Percentiles rank a stretch among this genome's conserved stretches.
Evolutionary conservation across 495 filamentous ascomycete genomes (phyloP).

Genomic region (Hypoxylon subgilvum): DNA sequence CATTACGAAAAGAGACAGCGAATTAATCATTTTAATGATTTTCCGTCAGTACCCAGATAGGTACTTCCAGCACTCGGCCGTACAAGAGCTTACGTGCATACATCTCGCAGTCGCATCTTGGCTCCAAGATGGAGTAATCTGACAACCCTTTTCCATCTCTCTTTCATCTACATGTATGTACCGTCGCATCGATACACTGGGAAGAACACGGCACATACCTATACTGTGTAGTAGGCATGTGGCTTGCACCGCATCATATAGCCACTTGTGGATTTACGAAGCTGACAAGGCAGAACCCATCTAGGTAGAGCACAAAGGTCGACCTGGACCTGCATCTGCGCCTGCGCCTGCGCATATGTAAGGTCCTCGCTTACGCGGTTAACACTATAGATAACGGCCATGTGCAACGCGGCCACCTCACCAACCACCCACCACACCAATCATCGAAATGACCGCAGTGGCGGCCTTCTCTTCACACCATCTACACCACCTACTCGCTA

Average conservation of each 20-base stretch:
- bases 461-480: no score
- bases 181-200: neutral
- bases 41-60: neutral
- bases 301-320: no score
- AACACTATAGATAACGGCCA: neutral
- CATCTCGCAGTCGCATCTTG: neutral
- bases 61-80: neutral
- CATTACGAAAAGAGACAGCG: no score
- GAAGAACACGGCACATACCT: neutral
- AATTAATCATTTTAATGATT: neutral
- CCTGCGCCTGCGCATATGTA: neutral
- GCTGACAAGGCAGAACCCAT: no score
- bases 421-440: neutral
- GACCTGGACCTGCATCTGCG: no score
- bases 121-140: neutral
- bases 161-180: neutral
- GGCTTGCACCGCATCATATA: neutral
- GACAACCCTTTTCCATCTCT: constrained; percentile 1
- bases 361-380: neutral
- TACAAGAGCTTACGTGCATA: neutral
- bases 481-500: neutral
- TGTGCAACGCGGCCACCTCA: neutral
- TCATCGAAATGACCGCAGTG: no score
- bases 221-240: no score
- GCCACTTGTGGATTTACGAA: no score